Evolutionary conservation across 768 basidiomycete species (phyloP).

Genomic region (Cyclocybe aegerita): DNA sequence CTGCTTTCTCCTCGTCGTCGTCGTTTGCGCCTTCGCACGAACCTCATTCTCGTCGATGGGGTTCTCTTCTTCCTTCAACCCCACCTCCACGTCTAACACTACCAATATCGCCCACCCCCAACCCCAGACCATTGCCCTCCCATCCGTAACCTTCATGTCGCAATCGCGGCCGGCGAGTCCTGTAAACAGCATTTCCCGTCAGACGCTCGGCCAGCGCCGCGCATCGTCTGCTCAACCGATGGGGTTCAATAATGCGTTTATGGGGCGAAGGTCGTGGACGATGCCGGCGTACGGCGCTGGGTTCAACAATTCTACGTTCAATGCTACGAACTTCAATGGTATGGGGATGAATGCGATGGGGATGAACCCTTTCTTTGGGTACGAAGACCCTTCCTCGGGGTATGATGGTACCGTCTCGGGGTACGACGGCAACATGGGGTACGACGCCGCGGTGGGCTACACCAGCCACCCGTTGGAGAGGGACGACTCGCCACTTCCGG

Average conservation of each 20-base stretch:
- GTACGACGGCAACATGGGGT: no score
- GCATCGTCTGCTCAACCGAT: slow-evolving; percentile 14
- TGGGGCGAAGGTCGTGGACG: slow-evolving; percentile 7
- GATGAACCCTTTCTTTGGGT: no score
- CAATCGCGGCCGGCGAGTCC: neutral
- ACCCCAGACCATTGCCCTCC: neutral
- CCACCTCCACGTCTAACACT: slow-evolving; percentile 1
- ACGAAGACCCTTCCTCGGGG: no score
- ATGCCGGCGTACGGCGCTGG: slow-evolving; percentile 3
- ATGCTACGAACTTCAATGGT: neutral
- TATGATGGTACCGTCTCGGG: no score
- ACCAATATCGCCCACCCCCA: slow-evolving; percentile 1
- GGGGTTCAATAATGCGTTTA: neutral
- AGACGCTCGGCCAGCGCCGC: slow-evolving; percentile 8
- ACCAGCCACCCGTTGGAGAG: slow-evolving; percentile 2
- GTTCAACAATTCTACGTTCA: no score
- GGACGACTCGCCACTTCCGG: slow-evolving; percentile 15
- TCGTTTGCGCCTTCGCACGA: neutral
- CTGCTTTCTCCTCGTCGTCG: neutral
- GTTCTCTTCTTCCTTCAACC: slow-evolving; percentile 6
- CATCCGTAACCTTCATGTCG: neutral
- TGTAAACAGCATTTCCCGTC: slow-evolving; percentile 3
- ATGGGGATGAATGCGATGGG: neutral
- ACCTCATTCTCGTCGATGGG: neutral
- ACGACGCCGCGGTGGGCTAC: no score